Conservation (phyloP, 495 filamentous ascomycete species). For the Annulohypoxylon stygium region DNA sequence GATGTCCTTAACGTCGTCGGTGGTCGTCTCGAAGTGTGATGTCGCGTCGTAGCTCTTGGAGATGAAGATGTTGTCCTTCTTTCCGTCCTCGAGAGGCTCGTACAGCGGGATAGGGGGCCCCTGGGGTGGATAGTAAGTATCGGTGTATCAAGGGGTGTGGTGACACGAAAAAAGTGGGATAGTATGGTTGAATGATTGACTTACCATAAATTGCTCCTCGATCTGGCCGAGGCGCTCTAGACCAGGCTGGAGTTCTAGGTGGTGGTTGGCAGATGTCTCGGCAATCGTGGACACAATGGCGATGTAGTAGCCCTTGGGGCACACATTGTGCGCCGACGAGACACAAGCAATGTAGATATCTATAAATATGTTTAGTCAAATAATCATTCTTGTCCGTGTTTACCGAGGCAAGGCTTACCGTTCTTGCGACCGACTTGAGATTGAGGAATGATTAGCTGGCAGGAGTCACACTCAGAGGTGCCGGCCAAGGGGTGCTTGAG, state of each 20-base stretch:
- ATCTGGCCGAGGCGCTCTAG: conserved; percentile 93
- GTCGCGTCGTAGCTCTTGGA: conserved; percentile 98
- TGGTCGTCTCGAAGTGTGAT: conserved; percentile 93
- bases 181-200: conserved; percentile 3
- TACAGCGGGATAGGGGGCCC: conserved; percentile 91
- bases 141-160: not conserved
- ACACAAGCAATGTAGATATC: conserved; percentile 99
- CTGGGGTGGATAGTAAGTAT: conserved; percentile 49
- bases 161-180: not conserved
- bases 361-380: conserved; percentile 51
- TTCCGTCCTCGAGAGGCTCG: conserved; percentile 88
- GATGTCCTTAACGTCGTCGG: conserved; percentile 94
- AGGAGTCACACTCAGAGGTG: conserved; percentile 89
- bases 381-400: not conserved
- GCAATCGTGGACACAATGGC: conserved; percentile 98
- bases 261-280: conserved; percentile 91
- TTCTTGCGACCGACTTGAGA: conserved; percentile 95
- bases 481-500: conserved; percentile 90
- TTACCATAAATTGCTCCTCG: conserved; percentile 95
- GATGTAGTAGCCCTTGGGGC: conserved; percentile 98
- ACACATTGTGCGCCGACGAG: conserved; percentile 96
- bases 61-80: conserved; percentile 93
- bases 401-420: conserved; percentile 66
- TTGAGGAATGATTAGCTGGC: conserved; percentile 97
- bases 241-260: conserved; percentile 92